phyloP scores from a whole-genome alignment of 306 rosid genomes.

The Trifolium dubium region DNA sequence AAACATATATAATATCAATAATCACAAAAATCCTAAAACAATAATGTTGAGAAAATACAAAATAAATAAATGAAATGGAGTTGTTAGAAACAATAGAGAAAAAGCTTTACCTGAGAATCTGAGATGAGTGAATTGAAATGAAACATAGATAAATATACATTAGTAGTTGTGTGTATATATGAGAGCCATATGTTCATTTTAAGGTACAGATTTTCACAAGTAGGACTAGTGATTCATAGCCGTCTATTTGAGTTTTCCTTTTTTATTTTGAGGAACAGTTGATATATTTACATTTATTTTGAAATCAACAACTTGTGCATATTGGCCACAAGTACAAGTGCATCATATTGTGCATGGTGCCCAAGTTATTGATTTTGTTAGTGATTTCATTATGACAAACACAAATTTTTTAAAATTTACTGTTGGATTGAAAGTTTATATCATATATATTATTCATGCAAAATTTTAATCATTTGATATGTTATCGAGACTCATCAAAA shows the following conservation, averaged over 20 bases:
- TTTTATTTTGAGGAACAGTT: not conserved
- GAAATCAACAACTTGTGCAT: no score
- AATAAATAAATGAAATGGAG: not conserved
- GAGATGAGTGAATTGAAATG: constrained; percentile 11
- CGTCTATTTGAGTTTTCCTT: not conserved
- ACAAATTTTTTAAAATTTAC: no score
- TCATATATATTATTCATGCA: no score
- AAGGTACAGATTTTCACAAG: not conserved
- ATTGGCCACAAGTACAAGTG: no score
- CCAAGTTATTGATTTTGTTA: no score
- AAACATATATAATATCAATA: constrained; percentile 1
- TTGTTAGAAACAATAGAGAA: not conserved
- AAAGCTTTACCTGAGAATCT: constrained; percentile 22
- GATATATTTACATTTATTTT: no score
- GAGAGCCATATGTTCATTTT: constrained; percentile 29
- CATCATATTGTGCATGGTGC: no score
- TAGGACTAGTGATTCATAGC: not conserved
- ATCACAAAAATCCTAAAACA: constrained; percentile 16
- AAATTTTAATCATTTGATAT: no score
- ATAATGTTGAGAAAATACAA: not conserved
- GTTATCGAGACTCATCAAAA: no score
- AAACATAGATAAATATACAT: not conserved
- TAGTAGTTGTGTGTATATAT: not conserved
- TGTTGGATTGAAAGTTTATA: no score
- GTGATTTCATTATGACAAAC: no score